These are phyloP conservation scores for Oryza rufipogon DNA, from an alignment of 176 grass and related monocot species.

Conservation along the genomic window DNA sequence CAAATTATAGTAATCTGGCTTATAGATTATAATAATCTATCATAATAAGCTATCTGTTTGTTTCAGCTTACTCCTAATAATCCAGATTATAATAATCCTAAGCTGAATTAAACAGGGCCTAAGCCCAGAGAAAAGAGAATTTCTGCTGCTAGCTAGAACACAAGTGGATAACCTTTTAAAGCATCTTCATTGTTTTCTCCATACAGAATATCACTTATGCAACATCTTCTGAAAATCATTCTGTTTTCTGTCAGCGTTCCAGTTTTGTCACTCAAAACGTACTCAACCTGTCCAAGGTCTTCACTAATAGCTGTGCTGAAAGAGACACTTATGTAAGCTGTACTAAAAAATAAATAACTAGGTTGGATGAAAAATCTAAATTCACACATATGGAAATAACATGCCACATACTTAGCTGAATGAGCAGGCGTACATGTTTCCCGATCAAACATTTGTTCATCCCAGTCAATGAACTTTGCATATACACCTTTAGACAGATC, in stretches of 20 bases:
- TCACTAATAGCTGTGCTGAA: conserved; percentile 99
- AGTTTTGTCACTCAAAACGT: conserved; percentile 98
- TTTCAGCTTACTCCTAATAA: too few species aligned
- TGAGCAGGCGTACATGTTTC: conserved; percentile 85
- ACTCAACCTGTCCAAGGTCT: conserved; percentile 95
- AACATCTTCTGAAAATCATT: conserved; percentile 93
- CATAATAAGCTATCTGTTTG: too few species aligned
- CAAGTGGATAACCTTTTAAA: conserved; percentile 71
- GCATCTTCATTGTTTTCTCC: conserved; percentile 84
- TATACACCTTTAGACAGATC: conserved; percentile 90
- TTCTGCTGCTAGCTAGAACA: conserved; percentile 11
- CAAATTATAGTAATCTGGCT: too few species aligned
- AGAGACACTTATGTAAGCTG: conserved; percentile 52
- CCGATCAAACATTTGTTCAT: conserved; percentile 91
- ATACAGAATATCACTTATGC: conserved; percentile 78
- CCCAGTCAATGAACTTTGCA: conserved; percentile 96
- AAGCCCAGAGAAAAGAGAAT: background rate
- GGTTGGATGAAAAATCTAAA: background rate
- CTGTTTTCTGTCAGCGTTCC: conserved; percentile 90
- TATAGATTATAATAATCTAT: too few species aligned
- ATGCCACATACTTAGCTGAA: conserved; percentile 71
- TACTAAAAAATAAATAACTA: conserved; percentile 19
- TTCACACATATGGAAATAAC: background rate
- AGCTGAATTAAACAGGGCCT: too few species aligned
- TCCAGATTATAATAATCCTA: too few species aligned